These are phyloP conservation scores for Vitellaria paradoxa DNA, from an alignment of 179 eudicot species.

Conservation along the genomic window DNA sequence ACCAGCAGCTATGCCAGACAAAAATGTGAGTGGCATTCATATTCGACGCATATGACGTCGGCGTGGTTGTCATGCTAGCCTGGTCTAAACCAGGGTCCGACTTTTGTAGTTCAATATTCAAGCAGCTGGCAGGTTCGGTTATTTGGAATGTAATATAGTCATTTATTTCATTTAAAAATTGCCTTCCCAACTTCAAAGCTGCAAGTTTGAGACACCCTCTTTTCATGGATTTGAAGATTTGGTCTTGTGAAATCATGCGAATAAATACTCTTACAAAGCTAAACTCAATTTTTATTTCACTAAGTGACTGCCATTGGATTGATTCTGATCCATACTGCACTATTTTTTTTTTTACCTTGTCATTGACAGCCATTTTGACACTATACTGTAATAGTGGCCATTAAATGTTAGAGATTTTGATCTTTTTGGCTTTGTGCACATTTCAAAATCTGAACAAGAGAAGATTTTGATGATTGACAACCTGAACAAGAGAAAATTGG, in stretches of 20 bases:
- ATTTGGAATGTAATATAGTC: neutral
- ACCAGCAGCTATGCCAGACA: neutral
- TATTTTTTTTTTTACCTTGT: neutral
- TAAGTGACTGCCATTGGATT: neutral
- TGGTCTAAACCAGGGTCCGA: neutral
- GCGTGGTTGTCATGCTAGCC: neutral
- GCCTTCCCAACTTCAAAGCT: neutral
- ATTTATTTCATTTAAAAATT: neutral
- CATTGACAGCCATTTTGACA: neutral
- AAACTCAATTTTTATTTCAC: neutral
- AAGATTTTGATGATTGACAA: too few species aligned
- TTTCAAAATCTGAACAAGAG: too few species aligned
- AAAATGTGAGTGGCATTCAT: neutral
- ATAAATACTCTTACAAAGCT: too few species aligned
- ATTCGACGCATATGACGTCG: neutral
- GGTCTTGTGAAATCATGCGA: neutral
- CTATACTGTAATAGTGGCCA: neutral
- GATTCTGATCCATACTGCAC: neutral
- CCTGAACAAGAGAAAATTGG: too few species aligned
- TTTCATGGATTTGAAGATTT: neutral
- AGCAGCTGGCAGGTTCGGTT: neutral
- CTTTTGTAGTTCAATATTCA: too few species aligned
- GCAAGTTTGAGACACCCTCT: neutral
- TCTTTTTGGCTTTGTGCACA: neutral
- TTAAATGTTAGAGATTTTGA: neutral